phyloP scores from a whole-genome alignment of 208 protist genomes.

The Zelonia costaricensis region DNA sequence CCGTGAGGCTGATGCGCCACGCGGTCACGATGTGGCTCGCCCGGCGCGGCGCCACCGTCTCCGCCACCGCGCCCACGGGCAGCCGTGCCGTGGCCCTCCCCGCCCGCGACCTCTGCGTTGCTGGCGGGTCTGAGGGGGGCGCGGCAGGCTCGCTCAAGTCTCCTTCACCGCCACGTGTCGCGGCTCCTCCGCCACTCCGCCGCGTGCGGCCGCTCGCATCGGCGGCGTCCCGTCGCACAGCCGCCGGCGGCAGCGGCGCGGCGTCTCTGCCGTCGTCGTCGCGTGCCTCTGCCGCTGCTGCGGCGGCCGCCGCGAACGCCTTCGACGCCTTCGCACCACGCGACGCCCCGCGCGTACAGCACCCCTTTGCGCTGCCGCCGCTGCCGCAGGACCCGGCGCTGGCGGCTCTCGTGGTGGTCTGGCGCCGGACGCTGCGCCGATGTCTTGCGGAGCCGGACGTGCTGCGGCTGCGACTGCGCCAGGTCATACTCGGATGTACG shows the following conservation, averaged over 20 bases:
- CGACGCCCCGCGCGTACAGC: constrained; percentile 26
- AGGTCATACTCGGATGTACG: constrained; percentile 30
- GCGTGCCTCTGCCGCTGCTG: not conserved
- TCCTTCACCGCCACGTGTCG: too few relatives aligned
- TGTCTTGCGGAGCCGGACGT: constrained; percentile 32
- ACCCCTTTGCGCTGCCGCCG: constrained; percentile 52
- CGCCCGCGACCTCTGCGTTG: constrained; percentile 32
- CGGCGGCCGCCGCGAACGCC: constrained; percentile 1
- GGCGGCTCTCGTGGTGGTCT: constrained; percentile 45
- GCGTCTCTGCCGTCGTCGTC: not conserved
- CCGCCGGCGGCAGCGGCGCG: not conserved
- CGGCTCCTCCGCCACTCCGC: not conserved
- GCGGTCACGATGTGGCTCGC: constrained; percentile 39
- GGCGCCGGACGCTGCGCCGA: constrained; percentile 39
- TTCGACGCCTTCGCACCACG: constrained; percentile 51
- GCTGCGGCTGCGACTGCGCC: constrained; percentile 34
- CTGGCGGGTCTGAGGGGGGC: not conserved
- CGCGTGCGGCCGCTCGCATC: not conserved
- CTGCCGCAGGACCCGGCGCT: constrained; percentile 52
- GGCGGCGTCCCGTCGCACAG: not conserved
- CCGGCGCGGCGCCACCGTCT: constrained; percentile 46
- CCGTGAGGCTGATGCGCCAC: constrained; percentile 20
- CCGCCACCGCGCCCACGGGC: constrained; percentile 36
- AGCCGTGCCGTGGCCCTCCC: constrained; percentile 29
- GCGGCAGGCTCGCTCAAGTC: not conserved